These are phyloP conservation scores for Mycena metata DNA, from an alignment of 768 basidiomycete species.

Conservation along the genomic window DNA sequence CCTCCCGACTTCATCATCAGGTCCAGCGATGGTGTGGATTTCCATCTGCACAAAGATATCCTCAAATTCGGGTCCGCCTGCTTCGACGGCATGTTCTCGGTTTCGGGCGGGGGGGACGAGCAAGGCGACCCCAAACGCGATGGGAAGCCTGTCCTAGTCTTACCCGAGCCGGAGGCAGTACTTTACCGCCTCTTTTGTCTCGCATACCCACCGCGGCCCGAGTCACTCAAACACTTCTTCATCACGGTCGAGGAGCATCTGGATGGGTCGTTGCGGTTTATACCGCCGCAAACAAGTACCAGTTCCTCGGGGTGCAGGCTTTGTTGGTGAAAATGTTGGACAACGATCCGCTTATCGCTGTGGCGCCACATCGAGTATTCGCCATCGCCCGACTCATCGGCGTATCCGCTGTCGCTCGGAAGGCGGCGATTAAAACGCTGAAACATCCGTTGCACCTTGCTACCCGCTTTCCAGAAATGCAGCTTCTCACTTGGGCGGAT, in stretches of 20 bases:
- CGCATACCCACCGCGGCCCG: slow-evolving; percentile 18
- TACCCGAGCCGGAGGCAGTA: slow-evolving; percentile 1
- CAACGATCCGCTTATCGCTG: not conserved
- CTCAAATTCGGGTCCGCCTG: slow-evolving; percentile 12
- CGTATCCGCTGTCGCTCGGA: not conserved
- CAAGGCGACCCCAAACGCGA: not conserved
- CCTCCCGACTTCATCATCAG: slow-evolving; percentile 18
- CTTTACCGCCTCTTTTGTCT: slow-evolving; percentile 2
- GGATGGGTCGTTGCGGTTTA: not conserved
- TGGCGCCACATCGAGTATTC: slow-evolving; percentile 8
- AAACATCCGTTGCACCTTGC: not conserved
- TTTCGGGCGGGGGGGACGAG: not conserved
- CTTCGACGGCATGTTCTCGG: slow-evolving; percentile 20
- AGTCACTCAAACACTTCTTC: not conserved
- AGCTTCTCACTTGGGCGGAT: slow-evolving; percentile 6
- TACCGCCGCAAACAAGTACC: slow-evolving; percentile 22
- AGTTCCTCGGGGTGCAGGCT: slow-evolving; percentile 4
- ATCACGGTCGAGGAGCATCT: no score
- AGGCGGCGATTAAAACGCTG: slow-evolving; percentile 12
- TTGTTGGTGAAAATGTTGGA: not conserved
- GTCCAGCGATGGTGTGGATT: slow-evolving; percentile 20
- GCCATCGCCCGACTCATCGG: slow-evolving; percentile 10
- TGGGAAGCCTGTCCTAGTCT: slow-evolving; percentile 10
- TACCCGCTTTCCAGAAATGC: slow-evolving; percentile 7
- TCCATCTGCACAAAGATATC: slow-evolving; percentile 18